A percentile compares a stretch with the other conserved stretches of the same genome.
These are phyloP conservation scores for Trametes maxima DNA, from an alignment of 768 basidiomycete genomes.

Conservation along the genomic window DNA sequence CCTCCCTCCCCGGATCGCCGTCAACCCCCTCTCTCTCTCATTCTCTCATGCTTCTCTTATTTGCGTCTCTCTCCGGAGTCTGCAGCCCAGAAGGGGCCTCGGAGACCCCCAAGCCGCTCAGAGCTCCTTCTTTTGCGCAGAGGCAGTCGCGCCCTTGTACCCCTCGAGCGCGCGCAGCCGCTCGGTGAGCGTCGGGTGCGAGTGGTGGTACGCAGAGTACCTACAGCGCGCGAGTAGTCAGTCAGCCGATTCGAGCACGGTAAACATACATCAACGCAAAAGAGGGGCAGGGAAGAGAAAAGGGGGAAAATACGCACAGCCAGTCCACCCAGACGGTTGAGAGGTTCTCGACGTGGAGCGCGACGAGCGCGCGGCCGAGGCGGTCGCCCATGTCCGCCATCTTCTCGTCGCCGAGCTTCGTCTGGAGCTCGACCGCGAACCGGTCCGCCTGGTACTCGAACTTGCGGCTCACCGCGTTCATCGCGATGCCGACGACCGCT, in stretches of 20 bases:
- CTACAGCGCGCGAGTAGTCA: constrained; percentile 37
- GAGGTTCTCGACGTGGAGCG: constrained; percentile 90
- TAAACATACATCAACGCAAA: too few species aligned
- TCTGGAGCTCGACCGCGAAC: constrained; percentile 77
- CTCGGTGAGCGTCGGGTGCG: constrained; percentile 93
- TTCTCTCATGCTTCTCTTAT: neutral
- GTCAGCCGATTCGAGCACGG: too few species aligned
- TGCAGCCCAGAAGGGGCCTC: too few species aligned
- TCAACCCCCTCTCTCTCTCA: neutral
- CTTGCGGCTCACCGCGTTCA: constrained; percentile 82
- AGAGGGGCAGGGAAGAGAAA: neutral
- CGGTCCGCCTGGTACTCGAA: constrained; percentile 95
- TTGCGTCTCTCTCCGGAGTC: too few species aligned
- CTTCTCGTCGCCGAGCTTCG: constrained; percentile 47
- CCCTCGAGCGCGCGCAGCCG: constrained; percentile 78
- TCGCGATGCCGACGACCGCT: constrained; percentile 65
- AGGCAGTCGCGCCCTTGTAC: constrained; percentile 19
- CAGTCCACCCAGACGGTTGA: constrained; percentile 94
- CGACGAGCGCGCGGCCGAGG: constrained; percentile 79
- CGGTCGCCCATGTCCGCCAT: constrained; percentile 88
- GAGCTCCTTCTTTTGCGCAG: constrained; percentile 27
- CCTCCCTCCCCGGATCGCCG: neutral
- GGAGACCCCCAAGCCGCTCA: constrained; percentile 10
- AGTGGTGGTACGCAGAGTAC: constrained; percentile 95
- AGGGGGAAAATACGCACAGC: constrained; percentile 55